Base-by-base conservation (phyloP, 2,329 filamentous ascomycete species). In the Aspergillus vadensis region DNA sequence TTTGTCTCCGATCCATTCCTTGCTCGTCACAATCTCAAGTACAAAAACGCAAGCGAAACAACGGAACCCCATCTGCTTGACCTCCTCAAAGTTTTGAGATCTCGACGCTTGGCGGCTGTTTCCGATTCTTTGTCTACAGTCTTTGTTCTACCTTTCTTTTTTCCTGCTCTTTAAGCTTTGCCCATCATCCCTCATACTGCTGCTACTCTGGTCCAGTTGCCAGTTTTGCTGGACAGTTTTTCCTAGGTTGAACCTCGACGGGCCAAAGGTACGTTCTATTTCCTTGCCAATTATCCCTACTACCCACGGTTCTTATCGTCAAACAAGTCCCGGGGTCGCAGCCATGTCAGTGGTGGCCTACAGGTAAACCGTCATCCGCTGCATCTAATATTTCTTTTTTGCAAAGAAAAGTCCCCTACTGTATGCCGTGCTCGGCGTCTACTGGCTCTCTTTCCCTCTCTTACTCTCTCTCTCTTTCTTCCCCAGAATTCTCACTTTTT, bases 41-140 rank as follows among this genome's bases (percentile, higher is more conserved):
- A 50, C 47, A 50, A n/a, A 30, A 50, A n/a, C 47, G 8, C 25
- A n/a, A 12, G 9, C 15, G 25, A 27, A 21, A 14, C 25, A 30
- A 30, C 47, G 47, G 47, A 30, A 17, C 47, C 23, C 5, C 47
- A 32, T 32, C 47, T 32, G 15, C 47, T 32, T 27, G 30, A 19
- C n/a, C 9, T 50, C 27, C 17, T 17, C 25, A 50, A 30, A 50
- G 25, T 32, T 50, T 50, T 25, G 25, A 49, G 47, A 49, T 50
- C 47, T 32, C 23, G 47, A 30, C 23, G 44, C 44, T 49, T 65
- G 49, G 61, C 55, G 52, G 63, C 27, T 55, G 43, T 36, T 58
- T 61, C 63, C 57, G 55, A 60, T 60, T 65, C 61, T 64, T 63
- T 65, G 61, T 63, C 56, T 58, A 55, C 55, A 41, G 44, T 59